Base-by-base conservation (phyloP, 495 filamentous ascomycete species). In the Penicillium manginii region DNA sequence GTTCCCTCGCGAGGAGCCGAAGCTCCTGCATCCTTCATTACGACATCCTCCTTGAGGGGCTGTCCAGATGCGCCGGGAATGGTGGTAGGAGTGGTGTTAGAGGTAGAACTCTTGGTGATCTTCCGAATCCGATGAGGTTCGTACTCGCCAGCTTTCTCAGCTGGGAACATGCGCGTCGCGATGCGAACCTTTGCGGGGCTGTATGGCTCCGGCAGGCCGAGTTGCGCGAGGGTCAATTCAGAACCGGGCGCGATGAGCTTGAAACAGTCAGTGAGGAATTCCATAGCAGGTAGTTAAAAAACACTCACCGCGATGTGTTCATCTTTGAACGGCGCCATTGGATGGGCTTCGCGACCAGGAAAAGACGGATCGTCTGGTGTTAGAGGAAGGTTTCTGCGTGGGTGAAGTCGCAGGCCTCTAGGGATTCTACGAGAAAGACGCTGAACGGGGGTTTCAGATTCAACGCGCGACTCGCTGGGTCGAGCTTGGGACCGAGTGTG, bases 171-270 rank as follows among this genome's bases (percentile, higher is more conserved):
- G 78, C 94, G 89, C 64, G 93, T 96, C 17, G 88, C 85, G 62
- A 97, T 83, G 61, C 91, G 88, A 69, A 84, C 82, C 21, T 94
- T 90, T 6, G 92, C 40, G 7, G 93, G 10, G 21, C 91, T 93
- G 68, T 96, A 92, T 3, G 88, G 89, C 76, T 98, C 94, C 54
- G 88, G 88, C 39, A 96, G 87, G 47, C 94, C 94, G 18, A 97
- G 83, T 79, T 97, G 94, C 61, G 93, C 96, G 71, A 96, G 85
- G 59, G 92, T 97, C 55, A 89, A 92, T 73, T 91, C 88, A 68
- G 92, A 96, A 65, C 94, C 94, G 40, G 96, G 94, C 73, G 90
- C 91, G 78, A 98, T 93, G 74, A 98, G 84, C 88, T 91, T 63
- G 50, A 49, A 22, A 45, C 3, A 9, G 42, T 40, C 14, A 33